Conservation (phyloP, 2,329 filamentous ascomycete genomes). For the Boeremia lycopersici region DNA sequence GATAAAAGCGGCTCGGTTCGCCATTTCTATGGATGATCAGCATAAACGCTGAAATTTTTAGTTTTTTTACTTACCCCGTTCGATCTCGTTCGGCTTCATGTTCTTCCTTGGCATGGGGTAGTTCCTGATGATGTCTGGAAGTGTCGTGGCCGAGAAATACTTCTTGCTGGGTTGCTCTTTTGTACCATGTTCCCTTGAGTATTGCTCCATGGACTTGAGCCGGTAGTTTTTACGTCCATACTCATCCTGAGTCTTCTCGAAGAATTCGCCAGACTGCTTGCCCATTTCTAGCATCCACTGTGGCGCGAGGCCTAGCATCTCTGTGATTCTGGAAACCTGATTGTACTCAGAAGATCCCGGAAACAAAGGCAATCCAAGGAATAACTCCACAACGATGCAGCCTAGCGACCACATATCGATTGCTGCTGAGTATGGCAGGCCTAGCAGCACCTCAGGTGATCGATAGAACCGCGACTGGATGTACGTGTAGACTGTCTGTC, state of each 20-base stretch:
- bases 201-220: conserved; percentile 97
- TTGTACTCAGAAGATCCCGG: conserved; percentile 99
- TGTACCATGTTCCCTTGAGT: conserved; percentile 90
- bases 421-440: conserved; percentile 93
- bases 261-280: conserved; percentile 96
- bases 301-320: conserved; percentile 95
- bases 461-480: conserved; percentile 98
- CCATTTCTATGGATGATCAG: conserved; percentile 76
- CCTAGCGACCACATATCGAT: conserved; percentile 99
- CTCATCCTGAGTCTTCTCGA: conserved; percentile 90
- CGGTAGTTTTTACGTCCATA: conserved; percentile 90
- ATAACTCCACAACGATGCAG: conserved; percentile 97
- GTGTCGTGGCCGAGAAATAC: conserved; percentile 92
- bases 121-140: conserved; percentile 96
- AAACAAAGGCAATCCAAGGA: conserved; percentile 91
- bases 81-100: conserved; percentile 97
- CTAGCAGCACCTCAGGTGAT: conserved; percentile 94
- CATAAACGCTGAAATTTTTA: not conserved
- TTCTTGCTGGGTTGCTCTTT: conserved; percentile 99
- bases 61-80: conserved; percentile 72
- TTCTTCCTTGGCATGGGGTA: conserved; percentile 99
- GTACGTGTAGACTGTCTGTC: conserved; percentile 98
- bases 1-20: conserved; percentile 95
- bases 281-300: conserved; percentile 99
- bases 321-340: conserved; percentile 93